Percentiles rank a stretch among this genome's conserved stretches.
These are phyloP conservation scores for Colletotrichum costaricense DNA, from an alignment of 2,329 filamentous ascomycete genomes.

Conservation along the genomic window DNA sequence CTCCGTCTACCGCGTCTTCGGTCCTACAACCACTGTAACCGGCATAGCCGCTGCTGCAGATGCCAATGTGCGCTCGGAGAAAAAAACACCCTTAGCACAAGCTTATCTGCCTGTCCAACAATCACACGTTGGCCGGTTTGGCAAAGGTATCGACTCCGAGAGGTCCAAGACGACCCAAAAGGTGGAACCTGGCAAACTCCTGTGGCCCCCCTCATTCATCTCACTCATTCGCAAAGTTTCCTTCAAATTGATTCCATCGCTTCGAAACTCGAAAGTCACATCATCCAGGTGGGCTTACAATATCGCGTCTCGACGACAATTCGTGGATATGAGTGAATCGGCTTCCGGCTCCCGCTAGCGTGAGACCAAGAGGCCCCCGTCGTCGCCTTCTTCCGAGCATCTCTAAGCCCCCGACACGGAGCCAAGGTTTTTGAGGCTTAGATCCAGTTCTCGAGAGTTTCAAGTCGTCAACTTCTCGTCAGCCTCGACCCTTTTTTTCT, in stretches of 20 bases:
- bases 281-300: constrained; percentile 2
- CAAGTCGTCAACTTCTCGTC: not conserved
- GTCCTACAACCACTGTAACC: constrained; percentile 8
- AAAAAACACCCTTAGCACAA: not conserved
- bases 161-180: constrained; percentile 10
- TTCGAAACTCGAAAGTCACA: not conserved
- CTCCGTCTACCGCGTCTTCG: constrained; percentile 6
- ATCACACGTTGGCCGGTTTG: constrained; percentile 21
- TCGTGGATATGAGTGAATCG: constrained; percentile 19
- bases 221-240: constrained; percentile 9
- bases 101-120: constrained; percentile 25
- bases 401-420: not conserved
- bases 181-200: constrained; percentile 16
- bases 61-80: constrained; percentile 28
- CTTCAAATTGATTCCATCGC: constrained; percentile 6
- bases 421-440: not conserved
- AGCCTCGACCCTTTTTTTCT: not conserved
- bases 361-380: constrained; percentile 2
- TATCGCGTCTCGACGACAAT: constrained; percentile 7
- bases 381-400: constrained; percentile 9
- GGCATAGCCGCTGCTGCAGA: constrained; percentile 29
- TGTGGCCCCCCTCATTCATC: constrained; percentile 1
- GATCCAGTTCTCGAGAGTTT: not conserved
- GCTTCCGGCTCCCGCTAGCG: constrained; percentile 4
- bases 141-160: constrained; percentile 29